phyloP scores from a whole-genome alignment of 805 yeast genomes.

The Debaryomyces maramus region DNA sequence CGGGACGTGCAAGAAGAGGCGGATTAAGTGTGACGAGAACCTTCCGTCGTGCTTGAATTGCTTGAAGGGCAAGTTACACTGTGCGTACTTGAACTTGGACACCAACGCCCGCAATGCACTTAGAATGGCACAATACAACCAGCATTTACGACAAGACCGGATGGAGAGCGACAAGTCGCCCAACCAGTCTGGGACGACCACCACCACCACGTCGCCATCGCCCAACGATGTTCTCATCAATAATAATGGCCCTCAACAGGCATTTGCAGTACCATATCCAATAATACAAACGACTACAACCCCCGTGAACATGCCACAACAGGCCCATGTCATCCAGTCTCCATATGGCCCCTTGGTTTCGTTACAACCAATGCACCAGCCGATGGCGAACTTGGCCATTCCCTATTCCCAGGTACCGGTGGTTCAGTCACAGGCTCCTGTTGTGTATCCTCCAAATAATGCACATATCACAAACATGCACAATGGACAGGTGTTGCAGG shows the following conservation, averaged over 20 bases:
- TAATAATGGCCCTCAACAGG: conserved; percentile 4
- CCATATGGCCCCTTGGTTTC: conserved; percentile 30
- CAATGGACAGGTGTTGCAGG: conserved; percentile 8
- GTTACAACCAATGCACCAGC: conserved; percentile 13
- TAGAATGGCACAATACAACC: conserved; percentile 50
- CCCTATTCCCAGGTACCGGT: conserved; percentile 6
- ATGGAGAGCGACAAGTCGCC: conserved; percentile 11
- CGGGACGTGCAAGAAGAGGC: conserved; percentile 54
- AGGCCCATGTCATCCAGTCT: conserved; percentile 20
- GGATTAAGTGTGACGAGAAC: conserved; percentile 53
- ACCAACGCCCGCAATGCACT: conserved; percentile 50
- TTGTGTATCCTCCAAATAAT: not conserved
- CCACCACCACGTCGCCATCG: not conserved
- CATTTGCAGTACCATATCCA: conserved; percentile 16
- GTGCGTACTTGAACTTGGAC: conserved; percentile 48
- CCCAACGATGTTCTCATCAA: conserved; percentile 1
- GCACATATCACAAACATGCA: not conserved
- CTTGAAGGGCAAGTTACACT: conserved; percentile 44
- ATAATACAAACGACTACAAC: conserved; percentile 10
- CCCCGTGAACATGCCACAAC: conserved; percentile 10
- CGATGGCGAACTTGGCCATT: not conserved
- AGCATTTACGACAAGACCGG: conserved; percentile 29
- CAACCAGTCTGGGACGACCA: conserved; percentile 5
- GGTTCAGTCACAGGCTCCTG: not conserved
- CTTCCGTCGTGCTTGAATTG: conserved; percentile 52